A percentile compares a stretch with the other conserved stretches of the same genome.
These are phyloP conservation scores for Persicaria maculosa DNA, from an alignment of 148 eudicot genomes.

Conservation along the genomic window DNA sequence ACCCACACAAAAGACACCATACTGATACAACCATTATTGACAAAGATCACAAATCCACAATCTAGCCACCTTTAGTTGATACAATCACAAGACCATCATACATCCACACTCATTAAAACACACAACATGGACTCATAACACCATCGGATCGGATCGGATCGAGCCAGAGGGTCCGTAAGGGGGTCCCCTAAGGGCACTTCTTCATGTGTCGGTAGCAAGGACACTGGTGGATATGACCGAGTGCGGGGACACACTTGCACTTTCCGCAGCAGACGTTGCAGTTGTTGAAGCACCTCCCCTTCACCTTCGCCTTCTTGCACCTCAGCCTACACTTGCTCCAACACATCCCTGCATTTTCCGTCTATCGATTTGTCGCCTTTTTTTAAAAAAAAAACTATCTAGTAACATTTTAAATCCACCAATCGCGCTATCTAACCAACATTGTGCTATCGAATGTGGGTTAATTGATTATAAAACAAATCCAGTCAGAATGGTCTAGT, in stretches of 20 bases:
- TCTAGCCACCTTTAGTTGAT: background rate
- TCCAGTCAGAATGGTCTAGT: too few relatives aligned
- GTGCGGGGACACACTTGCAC: slow-evolving; percentile 15
- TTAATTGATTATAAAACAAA: too few relatives aligned
- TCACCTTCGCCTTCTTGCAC: slow-evolving; percentile 14
- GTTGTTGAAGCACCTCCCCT: slow-evolving; percentile 10
- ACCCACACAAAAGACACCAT: slow-evolving; percentile 1
- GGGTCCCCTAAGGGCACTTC: slow-evolving; percentile 9
- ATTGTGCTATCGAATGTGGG: too few relatives aligned
- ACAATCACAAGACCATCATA: background rate
- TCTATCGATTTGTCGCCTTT: background rate
- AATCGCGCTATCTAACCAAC: too few relatives aligned
- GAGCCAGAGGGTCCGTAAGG: background rate
- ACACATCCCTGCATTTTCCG: slow-evolving; percentile 4
- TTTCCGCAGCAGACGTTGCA: slow-evolving; percentile 12
- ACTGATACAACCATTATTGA: background rate
- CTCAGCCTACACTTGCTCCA: slow-evolving; percentile 6
- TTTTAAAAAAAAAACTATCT: background rate
- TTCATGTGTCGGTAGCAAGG: slow-evolving; percentile 9
- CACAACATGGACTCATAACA: background rate
- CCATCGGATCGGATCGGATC: background rate
- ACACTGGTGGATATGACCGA: slow-evolving; percentile 4
- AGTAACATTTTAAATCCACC: too few relatives aligned
- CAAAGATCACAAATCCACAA: background rate
- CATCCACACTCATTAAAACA: background rate